Evolutionary conservation across 2,329 filamentous ascomycete genomes (phyloP).

Genomic region (Tolypocladium sp.): DNA sequence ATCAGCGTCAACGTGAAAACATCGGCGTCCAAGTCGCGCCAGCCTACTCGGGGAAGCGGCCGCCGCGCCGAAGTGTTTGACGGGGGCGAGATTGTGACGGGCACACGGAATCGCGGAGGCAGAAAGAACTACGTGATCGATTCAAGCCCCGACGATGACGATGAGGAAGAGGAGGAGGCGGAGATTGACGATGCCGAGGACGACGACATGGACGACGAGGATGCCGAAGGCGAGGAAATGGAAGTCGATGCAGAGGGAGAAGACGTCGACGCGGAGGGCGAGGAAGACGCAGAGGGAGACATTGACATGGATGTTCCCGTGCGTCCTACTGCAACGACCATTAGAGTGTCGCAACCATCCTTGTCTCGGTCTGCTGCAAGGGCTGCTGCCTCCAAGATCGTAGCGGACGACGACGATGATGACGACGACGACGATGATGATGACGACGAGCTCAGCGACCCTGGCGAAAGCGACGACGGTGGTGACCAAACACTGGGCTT

Average conservation of each 20-base stretch:
- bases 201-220: slow-evolving; percentile 27
- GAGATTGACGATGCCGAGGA: slow-evolving; percentile 32
- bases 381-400: slow-evolving; percentile 21
- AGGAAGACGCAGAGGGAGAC: slow-evolving; percentile 35
- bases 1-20: slow-evolving; percentile 40
- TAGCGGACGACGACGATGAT: slow-evolving; percentile 34
- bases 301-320: slow-evolving; percentile 34
- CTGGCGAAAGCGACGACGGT: slow-evolving; percentile 38
- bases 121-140: slow-evolving; percentile 55
- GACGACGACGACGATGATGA: slow-evolving; percentile 39
- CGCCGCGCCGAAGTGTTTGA: slow-evolving; percentile 29
- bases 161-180: slow-evolving; percentile 30
- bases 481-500: slow-evolving; percentile 26
- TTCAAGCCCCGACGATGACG: slow-evolving; percentile 39
- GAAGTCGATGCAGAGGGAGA: slow-evolving; percentile 37
- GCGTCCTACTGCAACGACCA: slow-evolving; percentile 25
- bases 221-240: slow-evolving; percentile 32
- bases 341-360: slow-evolving; percentile 38
- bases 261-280: slow-evolving; percentile 35
- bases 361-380: slow-evolving; percentile 23
- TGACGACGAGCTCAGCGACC: slow-evolving; percentile 46
- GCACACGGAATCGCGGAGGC: slow-evolving; percentile 43
- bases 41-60: slow-evolving; percentile 33
- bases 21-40: slow-evolving; percentile 40
- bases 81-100: slow-evolving; percentile 37